Conservation (phyloP, 2,329 filamentous ascomycete genomes). For the Chaetothyriales sp. region DNA sequence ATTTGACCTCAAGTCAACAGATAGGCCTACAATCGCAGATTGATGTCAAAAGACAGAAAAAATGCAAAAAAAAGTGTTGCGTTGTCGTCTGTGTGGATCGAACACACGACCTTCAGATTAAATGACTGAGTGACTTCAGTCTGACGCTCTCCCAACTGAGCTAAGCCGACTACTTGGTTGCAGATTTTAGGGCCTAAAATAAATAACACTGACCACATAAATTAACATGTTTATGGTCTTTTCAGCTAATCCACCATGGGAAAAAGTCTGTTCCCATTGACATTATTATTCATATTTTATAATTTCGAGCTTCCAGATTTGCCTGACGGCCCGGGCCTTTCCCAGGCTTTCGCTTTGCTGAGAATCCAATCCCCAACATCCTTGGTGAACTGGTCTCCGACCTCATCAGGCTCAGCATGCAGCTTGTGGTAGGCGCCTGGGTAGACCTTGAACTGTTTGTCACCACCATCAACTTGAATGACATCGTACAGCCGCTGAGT, state of each 20-base stretch:
- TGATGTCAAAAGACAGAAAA: too few species aligned
- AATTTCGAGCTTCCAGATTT: neutral
- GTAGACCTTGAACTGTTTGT: slow-evolving; percentile 54
- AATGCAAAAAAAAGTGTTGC: too few species aligned
- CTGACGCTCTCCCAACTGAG: too few species aligned
- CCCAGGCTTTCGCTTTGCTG: neutral
- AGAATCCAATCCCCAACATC: slow-evolving; percentile 56
- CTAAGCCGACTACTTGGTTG: too few species aligned
- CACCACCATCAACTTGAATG: slow-evolving; percentile 28
- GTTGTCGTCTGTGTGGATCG: too few species aligned
- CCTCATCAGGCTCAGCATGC: slow-evolving; percentile 20
- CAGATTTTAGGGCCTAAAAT: too few species aligned
- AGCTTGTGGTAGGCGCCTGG: slow-evolving; percentile 63
- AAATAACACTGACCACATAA: too few species aligned
- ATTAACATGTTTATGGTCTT: too few species aligned
- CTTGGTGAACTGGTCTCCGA: slow-evolving; percentile 28
- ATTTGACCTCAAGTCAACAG: neutral
- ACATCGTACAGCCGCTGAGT: slow-evolving; percentile 49
- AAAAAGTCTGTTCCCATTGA: neutral
- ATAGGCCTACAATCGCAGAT: too few species aligned
- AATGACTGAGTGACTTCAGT: too few species aligned
- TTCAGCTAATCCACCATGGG: too few species aligned
- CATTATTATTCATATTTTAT: neutral
- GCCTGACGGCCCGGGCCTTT: neutral
- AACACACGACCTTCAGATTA: too few species aligned